Conservation (phyloP, 768 basidiomycete genomes). For the Mycena alexandri region DNA sequence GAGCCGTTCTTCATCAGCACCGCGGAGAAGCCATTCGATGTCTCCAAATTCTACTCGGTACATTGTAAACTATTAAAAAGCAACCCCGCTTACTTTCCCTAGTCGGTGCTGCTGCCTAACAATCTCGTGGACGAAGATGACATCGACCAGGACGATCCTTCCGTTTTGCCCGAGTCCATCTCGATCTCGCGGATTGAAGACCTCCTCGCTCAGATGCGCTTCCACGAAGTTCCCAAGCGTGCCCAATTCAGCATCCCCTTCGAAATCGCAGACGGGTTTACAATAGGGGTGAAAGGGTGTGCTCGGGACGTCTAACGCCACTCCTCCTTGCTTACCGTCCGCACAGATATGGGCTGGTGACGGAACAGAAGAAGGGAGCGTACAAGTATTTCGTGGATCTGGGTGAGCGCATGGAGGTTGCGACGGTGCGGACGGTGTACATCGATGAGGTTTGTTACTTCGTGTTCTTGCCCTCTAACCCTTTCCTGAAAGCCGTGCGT, state of each 20-base stretch:
- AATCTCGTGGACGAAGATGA: conserved; percentile 68
- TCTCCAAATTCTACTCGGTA: conserved; percentile 85
- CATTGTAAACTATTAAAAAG: conserved; percentile 39
- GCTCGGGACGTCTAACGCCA: conserved; percentile 37
- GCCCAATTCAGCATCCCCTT: conserved; percentile 87
- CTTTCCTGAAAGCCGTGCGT: conserved; percentile 6
- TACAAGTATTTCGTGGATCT: conserved; percentile 89
- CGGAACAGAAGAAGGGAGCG: conserved; percentile 86
- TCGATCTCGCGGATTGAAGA: conserved; percentile 86
- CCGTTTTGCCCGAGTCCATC: conserved; percentile 73
- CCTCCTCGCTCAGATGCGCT: conserved; percentile 82
- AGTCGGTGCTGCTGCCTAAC: conserved; percentile 74
- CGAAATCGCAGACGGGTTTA: conserved; percentile 77
- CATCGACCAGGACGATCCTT: conserved; percentile 51
- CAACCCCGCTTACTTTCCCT: conserved; percentile 11
- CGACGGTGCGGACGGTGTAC: conserved; percentile 75
- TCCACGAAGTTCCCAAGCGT: conserved; percentile 87
- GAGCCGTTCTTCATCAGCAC: conserved; percentile 93
- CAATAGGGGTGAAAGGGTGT: conserved; percentile 87
- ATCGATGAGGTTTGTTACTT: conserved; percentile 74
- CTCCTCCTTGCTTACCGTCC: conserved; percentile 17
- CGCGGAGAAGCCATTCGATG: conserved; percentile 74
- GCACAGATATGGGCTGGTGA: conserved; percentile 86
- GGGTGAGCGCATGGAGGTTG: conserved; percentile 84
- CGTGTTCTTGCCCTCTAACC: not conserved